phyloP scores from a whole-genome alignment of 2,329 filamentous ascomycete genomes.

The Neopestalotiopsis sp. region DNA sequence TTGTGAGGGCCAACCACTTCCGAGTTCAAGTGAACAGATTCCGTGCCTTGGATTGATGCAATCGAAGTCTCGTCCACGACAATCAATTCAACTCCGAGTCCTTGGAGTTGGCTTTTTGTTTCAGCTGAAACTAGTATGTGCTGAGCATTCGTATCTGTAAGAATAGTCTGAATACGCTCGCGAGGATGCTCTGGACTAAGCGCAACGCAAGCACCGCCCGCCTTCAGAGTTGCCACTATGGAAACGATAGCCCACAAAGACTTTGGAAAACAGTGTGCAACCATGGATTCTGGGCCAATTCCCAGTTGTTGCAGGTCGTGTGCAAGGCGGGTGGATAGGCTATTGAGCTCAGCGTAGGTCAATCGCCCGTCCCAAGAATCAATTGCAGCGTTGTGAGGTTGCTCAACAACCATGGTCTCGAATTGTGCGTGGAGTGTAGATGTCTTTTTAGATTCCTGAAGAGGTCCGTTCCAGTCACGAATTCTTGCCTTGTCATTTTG shows the following conservation, averaged over 20 bases:
- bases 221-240: constrained; percentile 40
- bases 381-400: constrained; percentile 25
- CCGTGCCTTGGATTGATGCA: neutral
- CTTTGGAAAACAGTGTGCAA: constrained; percentile 41
- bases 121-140: constrained; percentile 17
- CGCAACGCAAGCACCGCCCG: constrained; percentile 37
- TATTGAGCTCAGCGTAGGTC: constrained; percentile 35
- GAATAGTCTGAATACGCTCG: constrained; percentile 40
- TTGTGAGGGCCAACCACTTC: neutral
- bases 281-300: constrained; percentile 34
- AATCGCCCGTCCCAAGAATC: constrained; percentile 35
- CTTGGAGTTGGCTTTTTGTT: neutral
- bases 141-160: constrained; percentile 25
- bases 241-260: constrained; percentile 38
- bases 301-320: constrained; percentile 26
- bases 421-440: constrained; percentile 8
- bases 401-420: neutral
- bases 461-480: neutral
- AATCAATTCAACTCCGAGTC: neutral
- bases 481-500: constrained; percentile 5
- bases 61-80: neutral
- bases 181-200: constrained; percentile 41
- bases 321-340: constrained; percentile 29
- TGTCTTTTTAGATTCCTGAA: neutral
- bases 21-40: neutral